Evolutionary conservation across 2,329 filamentous ascomycete species (phyloP).

Genomic region (Magnaporthales sp.): DNA sequence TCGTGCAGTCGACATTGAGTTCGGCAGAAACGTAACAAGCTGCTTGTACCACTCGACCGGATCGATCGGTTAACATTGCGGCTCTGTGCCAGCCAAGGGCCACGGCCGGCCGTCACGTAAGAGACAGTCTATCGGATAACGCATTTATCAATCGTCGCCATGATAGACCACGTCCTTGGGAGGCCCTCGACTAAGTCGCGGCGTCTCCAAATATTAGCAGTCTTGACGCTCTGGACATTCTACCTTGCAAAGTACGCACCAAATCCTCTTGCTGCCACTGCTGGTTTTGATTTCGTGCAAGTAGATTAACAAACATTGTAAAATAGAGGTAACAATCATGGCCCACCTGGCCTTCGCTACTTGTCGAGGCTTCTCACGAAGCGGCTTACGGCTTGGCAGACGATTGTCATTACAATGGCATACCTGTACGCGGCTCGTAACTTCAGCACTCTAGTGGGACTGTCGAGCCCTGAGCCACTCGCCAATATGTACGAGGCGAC

Average conservation of each 20-base stretch:
- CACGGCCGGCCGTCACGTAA: not conserved
- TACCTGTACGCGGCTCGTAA: conserved; percentile 89
- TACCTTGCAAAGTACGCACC: conserved; percentile 64
- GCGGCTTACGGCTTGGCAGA: conserved; percentile 81
- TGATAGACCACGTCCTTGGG: conserved; percentile 85
- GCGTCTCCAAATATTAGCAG: conserved; percentile 84
- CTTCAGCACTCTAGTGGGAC: conserved; percentile 82
- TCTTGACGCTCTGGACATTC: conserved; percentile 82
- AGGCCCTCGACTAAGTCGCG: conserved; percentile 85
- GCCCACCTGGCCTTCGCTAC: conserved; percentile 65
- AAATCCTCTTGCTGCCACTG: not conserved
- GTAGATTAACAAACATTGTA: conserved; percentile 10
- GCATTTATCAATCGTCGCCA: conserved; percentile 17
- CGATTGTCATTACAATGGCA: conserved; percentile 75
- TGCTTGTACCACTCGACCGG: not conserved
- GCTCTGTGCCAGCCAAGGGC: not conserved
- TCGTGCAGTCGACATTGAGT: not conserved
- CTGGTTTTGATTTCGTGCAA: not conserved
- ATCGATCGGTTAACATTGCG: not conserved
- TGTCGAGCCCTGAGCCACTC: conserved; percentile 88
- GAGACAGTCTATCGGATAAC: not conserved
- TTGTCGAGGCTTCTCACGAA: conserved; percentile 64
- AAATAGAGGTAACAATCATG: conserved; percentile 74
- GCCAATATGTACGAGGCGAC: conserved; percentile 87
- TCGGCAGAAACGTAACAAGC: not conserved